Evolutionary conservation across 2,329 filamentous ascomycete species (phyloP).

Genomic region (Aspergillus alliaceus): DNA sequence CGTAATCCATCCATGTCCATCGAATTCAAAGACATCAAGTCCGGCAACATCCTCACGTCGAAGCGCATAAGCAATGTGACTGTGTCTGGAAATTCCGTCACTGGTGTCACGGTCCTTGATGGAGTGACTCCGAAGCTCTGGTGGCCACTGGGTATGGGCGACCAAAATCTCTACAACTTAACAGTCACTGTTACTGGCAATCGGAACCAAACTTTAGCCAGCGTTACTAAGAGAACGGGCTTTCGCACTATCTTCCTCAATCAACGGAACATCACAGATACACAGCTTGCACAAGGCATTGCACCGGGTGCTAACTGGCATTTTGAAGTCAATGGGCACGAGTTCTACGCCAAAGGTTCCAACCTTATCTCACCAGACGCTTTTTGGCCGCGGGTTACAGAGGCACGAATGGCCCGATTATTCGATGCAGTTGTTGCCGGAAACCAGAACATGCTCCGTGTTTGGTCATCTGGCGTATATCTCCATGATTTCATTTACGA

Average conservation of each 20-base stretch:
- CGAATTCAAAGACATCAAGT: conserved; percentile 45
- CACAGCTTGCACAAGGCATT: conserved; percentile 55
- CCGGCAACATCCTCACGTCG: conserved; percentile 40
- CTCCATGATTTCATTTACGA: conserved; percentile 64
- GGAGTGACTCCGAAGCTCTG: conserved; percentile 53
- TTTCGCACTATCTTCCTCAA: conserved; percentile 65
- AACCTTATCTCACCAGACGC: conserved; percentile 64
- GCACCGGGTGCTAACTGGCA: conserved; percentile 62
- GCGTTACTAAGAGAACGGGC: conserved; percentile 55
- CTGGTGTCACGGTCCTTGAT: conserved; percentile 49
- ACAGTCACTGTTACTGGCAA: conserved; percentile 49
- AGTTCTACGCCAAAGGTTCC: conserved; percentile 65
- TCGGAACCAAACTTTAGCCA: conserved; percentile 40
- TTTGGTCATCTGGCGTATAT: conserved; percentile 63
- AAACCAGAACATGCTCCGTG: conserved; percentile 65
- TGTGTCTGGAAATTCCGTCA: conserved; percentile 46
- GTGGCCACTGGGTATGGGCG: conserved; percentile 61
- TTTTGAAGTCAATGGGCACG: conserved; percentile 64
- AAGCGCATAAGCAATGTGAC: conserved; percentile 44
- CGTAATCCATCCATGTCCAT: conserved; percentile 47
- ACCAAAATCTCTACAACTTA: conserved; percentile 59
- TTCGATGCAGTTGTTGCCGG: conserved; percentile 57
- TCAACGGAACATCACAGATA: conserved; percentile 53
- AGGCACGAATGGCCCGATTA: conserved; percentile 51
- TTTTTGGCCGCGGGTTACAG: conserved; percentile 63